Percentiles rank a stretch among this genome's conserved stretches.
These are phyloP conservation scores for Panaeolus papilionaceus DNA, from an alignment of 768 basidiomycete genomes.

Conservation along the genomic window DNA sequence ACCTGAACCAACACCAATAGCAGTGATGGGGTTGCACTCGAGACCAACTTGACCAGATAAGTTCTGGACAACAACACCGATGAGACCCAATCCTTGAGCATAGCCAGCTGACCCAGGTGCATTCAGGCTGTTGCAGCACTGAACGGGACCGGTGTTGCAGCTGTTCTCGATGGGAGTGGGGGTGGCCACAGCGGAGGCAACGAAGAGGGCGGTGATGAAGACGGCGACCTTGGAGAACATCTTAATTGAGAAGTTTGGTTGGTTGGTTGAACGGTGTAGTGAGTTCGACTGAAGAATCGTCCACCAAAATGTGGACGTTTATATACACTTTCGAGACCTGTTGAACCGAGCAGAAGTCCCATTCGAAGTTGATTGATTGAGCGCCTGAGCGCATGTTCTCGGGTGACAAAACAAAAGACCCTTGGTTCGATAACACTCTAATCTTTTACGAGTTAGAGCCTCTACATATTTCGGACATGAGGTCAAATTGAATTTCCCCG, in stretches of 20 bases:
- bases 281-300: slow-evolving; percentile 18
- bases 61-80: slow-evolving; percentile 9
- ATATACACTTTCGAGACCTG: not conserved
- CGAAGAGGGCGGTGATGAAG: slow-evolving; percentile 19
- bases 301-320: not conserved
- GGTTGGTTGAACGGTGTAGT: not conserved
- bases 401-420: not conserved
- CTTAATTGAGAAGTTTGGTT: not conserved
- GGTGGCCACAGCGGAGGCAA: slow-evolving; percentile 5
- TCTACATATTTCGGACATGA: not conserved
- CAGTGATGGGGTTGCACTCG: slow-evolving; percentile 20
- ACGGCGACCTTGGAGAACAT: slow-evolving; percentile 19
- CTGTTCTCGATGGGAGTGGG: not conserved
- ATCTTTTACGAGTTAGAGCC: not conserved
- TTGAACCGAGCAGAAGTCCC: not conserved
- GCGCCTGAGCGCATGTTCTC: not conserved
- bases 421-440: not conserved
- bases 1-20: slow-evolving; percentile 15
- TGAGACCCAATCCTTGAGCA: slow-evolving; percentile 6
- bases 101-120: not conserved
- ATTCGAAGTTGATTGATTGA: not conserved
- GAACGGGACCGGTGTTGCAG: slow-evolving; percentile 22
- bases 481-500: not conserved
- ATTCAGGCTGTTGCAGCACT: slow-evolving; percentile 22
- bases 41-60: slow-evolving; percentile 22